Evolutionary conservation across 176 grass and related monocot species (phyloP).

Genomic region (Triticum urartu): DNA sequence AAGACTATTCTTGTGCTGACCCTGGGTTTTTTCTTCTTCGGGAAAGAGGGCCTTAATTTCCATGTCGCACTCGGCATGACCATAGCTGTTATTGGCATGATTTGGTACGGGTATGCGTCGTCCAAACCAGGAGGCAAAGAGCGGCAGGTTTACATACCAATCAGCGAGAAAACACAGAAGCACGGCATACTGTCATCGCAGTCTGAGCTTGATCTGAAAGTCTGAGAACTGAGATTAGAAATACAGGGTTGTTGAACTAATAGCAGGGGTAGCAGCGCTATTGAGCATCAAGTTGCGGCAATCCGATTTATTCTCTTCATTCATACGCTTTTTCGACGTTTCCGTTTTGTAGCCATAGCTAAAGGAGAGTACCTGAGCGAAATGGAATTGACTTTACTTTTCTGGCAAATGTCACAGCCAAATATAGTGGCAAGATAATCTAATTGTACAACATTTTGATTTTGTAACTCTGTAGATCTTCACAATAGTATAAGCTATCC

Average conservation of each 20-base stretch:
- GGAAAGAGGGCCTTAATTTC: constrained; percentile 35
- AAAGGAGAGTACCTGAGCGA: neutral
- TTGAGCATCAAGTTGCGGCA: neutral
- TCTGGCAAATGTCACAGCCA: neutral
- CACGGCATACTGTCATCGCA: neutral
- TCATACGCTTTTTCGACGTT: neutral
- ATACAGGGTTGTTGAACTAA: neutral
- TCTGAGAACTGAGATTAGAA: constrained; percentile 4
- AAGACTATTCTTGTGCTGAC: constrained; percentile 47
- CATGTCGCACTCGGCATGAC: constrained; percentile 42
- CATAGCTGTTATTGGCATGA: constrained; percentile 39
- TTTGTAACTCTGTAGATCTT: neutral
- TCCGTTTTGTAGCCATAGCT: neutral
- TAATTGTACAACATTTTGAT: neutral
- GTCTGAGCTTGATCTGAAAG: constrained; percentile 23
- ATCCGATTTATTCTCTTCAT: constrained; percentile 4
- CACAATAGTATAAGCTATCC: neutral
- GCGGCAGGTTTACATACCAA: constrained; percentile 18
- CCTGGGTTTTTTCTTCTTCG: constrained; percentile 39
- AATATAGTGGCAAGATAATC: neutral
- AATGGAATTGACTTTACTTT: neutral
- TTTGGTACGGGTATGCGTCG: constrained; percentile 47
- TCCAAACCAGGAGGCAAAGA: constrained; percentile 45
- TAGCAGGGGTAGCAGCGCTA: neutral
- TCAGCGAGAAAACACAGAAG: constrained; percentile 19